Percentiles rank a stretch among this genome's conserved stretches.
Conservation (phyloP, 2,329 filamentous ascomycete genomes). For the Fusarium liriodendri region DNA sequence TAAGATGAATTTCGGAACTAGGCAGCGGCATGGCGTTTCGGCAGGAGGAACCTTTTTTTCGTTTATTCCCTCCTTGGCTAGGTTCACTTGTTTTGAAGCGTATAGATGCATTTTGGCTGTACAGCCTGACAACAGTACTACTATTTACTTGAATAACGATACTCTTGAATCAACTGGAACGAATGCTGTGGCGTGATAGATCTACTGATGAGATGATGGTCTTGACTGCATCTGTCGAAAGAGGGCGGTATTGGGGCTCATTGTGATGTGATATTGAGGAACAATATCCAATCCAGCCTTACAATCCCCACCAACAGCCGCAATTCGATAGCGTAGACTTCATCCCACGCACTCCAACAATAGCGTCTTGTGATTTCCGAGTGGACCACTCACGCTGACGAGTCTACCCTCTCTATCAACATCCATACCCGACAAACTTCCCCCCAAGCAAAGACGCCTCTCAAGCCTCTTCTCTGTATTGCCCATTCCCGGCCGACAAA, state of each 20-base stretch:
- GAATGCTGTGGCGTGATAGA: not conserved
- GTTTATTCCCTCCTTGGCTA: not conserved
- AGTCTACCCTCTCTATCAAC: not conserved
- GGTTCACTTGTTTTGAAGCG: not conserved
- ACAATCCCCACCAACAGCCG: not conserved
- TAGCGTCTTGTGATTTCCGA: not conserved
- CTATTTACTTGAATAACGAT: not conserved
- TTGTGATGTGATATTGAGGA: not conserved
- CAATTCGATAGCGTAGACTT: not conserved
- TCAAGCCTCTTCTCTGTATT: not conserved
- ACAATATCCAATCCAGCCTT: not conserved
- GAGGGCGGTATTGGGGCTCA: not conserved
- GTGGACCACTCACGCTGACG: not conserved
- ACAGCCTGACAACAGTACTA: not conserved
- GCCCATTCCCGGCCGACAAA: not conserved
- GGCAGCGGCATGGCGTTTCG: constrained; percentile 22
- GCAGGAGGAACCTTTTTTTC: not conserved
- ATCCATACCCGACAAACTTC: not conserved
- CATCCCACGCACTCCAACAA: not conserved
- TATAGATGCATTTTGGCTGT: not conserved
- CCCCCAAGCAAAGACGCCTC: not conserved
- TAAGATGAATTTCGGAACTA: not conserved
- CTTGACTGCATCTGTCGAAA: not conserved
- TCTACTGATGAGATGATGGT: not conserved
- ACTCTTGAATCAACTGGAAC: not conserved